Base-by-base conservation (phyloP, 208 protist genomes). In the Crithidia brevicula region DNA sequence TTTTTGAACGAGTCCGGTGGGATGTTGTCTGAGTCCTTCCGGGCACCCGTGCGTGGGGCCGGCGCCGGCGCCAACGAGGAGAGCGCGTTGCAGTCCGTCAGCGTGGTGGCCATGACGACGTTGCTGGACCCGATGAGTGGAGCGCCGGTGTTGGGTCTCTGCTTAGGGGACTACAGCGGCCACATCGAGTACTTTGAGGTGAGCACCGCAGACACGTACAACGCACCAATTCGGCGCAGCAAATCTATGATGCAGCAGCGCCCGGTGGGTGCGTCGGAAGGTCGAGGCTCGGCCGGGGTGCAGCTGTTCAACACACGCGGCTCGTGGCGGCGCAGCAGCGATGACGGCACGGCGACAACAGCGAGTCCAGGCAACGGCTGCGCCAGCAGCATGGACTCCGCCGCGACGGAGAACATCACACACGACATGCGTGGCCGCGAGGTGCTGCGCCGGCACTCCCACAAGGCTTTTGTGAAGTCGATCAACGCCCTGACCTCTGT, bases 401-500 rank as follows among this genome's bases (percentile, higher is more conserved):
- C 68, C 11, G 73, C 52, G 62, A 81, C 77, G 30, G 57, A 77
- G 61, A 80, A 82, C 66, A 81, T 79, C 45, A 75, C 71, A 16
- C 59, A 73, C 25, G 85, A 87, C 68, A 79, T 86, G 77, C 60
- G 74, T 5, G 83, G 87, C 6, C 80, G 85, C 25, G 79, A 96
- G 60, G 72, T 89, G 36, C 67, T 86, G 20, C 82, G 91, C 20
- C 85, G 77, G n/a, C 87, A 93, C 64, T 83, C 80, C 27, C 91
- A 96, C 78, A 86, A 88, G 63, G 91, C 91, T 8, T 94, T 89
- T 72, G 81, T 92, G 34, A 85, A 84, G 53, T 83, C 87, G 23
- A 89, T 96, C 64, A 91, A 96, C 66, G 83, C 85, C 18, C 82
- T 94, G 47, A 96, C 88, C 11, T 96, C 91, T 20, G 84, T 90